Base-by-base conservation (phyloP, 2,329 filamentous ascomycete species). In the Zalaria sp. region DNA sequence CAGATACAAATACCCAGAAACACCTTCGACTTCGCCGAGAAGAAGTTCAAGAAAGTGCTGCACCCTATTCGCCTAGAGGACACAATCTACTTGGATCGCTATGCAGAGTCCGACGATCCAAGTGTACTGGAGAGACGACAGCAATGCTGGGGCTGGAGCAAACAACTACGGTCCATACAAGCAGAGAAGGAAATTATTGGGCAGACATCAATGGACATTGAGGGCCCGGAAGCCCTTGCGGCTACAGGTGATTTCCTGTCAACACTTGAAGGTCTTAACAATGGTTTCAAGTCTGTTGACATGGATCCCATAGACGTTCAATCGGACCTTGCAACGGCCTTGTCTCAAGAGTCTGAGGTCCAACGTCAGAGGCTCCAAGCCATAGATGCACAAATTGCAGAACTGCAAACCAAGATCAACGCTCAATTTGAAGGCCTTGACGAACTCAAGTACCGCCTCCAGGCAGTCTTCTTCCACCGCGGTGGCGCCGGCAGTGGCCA, bases 401-500 rank as follows among this genome's bases (percentile, higher is more conserved):
- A 62, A 8, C 60, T 72, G 1, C 63, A 72, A 44, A 53, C 61
- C 4, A 62, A 67, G 44, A 69, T 79, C 38, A 60, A 67, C 27
- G 62, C 62, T 3, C 70, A 81, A 40, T 89, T 87, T 53, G 68
- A 68, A 3, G 71, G 75, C 40, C 72, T 80, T 53, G 71, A 72
- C 35, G 66, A 76, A 26, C 67, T 84, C 37, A 75, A 80, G 7
- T 98, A 96, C 58, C 77, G 77, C 9, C 73, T 98, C 4, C 88
- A 95, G 51, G 85, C 89, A 0, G 83, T 95, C 28, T 93, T 98
- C 55, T 89, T 94, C 53, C 91, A 98, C 58, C 79, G 82, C 18
- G 84, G 84, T 28, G 68, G 70, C 5, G 53, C 59, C 2, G 53
- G 55, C 9, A 72, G 72, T 27, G 91, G 91, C 0, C 91, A 98